These are phyloP conservation scores for Taxillus chinensis DNA, from an alignment of 164 flowering plant genomes.

Conservation along the genomic window DNA sequence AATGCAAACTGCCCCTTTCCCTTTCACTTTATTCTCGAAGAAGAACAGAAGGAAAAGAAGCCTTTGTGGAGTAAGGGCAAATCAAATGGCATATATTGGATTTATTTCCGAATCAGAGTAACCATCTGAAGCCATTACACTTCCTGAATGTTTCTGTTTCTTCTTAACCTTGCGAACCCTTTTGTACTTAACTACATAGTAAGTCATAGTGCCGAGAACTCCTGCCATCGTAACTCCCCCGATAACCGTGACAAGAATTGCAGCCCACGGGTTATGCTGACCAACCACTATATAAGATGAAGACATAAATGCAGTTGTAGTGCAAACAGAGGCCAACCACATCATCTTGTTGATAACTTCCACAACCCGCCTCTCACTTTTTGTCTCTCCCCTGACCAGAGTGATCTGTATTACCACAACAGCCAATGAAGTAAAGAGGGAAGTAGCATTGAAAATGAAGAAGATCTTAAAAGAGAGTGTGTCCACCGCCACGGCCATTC, in stretches of 20 bases:
- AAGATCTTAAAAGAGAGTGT: constrained; percentile 51
- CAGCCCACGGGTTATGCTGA: constrained; percentile 41
- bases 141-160: constrained; percentile 21
- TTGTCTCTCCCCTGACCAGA: constrained; percentile 65
- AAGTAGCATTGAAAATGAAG: constrained; percentile 56
- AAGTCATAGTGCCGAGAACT: constrained; percentile 62
- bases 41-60: background rate
- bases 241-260: constrained; percentile 41
- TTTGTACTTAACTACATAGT: constrained; percentile 45
- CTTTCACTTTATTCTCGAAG: background rate
- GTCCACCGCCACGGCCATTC: constrained; percentile 42
- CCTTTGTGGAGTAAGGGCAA: too few relatives aligned
- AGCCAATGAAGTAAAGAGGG: constrained; percentile 73
- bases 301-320: constrained; percentile 56
- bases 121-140: constrained; percentile 12
- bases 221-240: constrained; percentile 62
- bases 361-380: constrained; percentile 55
- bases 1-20: background rate
- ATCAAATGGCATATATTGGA: constrained; percentile 37
- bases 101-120: constrained; percentile 26
- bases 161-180: constrained; percentile 32
- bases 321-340: constrained; percentile 82
- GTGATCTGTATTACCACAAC: constrained; percentile 81
- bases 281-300: constrained; percentile 74
- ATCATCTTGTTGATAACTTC: constrained; percentile 71